Evolutionary conservation across 345 rosid genomes (phyloP).

Genomic region (Populus ilicifolia): DNA sequence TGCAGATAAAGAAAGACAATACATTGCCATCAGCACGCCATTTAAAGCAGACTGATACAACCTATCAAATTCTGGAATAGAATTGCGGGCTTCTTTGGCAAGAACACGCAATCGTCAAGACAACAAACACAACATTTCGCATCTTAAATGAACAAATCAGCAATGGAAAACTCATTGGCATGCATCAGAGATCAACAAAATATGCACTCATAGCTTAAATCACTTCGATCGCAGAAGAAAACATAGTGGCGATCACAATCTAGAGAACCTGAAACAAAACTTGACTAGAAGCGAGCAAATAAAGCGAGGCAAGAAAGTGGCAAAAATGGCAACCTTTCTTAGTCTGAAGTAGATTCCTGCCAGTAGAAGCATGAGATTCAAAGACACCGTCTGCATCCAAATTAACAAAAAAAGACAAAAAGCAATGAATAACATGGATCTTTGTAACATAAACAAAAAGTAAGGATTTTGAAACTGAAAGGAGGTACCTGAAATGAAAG

Average conservation of each 20-base stretch:
- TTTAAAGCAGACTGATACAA: background rate
- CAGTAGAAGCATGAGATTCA: conserved; percentile 34
- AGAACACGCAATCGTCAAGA: background rate
- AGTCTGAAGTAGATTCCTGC: conserved; percentile 62
- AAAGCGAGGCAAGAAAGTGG: background rate
- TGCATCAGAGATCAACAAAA: background rate
- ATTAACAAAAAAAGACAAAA: conserved; percentile 2
- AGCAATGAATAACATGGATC: background rate
- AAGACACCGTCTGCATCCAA: conserved; percentile 45
- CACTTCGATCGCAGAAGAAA: conserved; percentile 7
- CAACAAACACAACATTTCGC: background rate
- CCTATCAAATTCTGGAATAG: background rate
- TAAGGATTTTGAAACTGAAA: background rate
- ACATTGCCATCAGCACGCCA: background rate
- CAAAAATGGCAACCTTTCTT: conserved; percentile 45
- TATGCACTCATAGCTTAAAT: background rate
- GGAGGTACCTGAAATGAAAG: conserved; percentile 39
- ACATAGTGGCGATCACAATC: background rate
- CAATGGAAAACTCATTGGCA: background rate
- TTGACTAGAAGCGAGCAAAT: background rate
- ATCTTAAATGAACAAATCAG: background rate
- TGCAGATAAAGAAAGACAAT: conserved; percentile 15
- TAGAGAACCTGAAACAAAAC: background rate
- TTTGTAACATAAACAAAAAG: background rate
- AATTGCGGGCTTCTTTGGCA: background rate